Conservation (phyloP, 2,329 filamentous ascomycete genomes). For the Didymella keratinophila region DNA sequence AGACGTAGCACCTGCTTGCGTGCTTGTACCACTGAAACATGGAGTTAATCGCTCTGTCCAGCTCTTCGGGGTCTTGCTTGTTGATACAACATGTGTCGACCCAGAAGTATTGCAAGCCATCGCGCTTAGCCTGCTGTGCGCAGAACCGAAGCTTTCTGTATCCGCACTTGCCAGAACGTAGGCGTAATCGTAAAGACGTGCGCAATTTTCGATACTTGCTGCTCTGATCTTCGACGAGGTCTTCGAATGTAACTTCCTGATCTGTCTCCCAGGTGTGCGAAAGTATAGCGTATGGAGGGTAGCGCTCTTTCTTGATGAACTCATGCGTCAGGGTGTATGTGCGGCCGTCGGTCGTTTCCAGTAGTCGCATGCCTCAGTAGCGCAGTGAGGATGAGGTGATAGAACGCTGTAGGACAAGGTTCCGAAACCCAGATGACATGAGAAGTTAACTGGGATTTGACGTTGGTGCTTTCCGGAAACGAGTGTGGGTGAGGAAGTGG, state of each 20-base stretch:
- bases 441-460: neutral
- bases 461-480: too few species aligned
- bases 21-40: slow-evolving; percentile 33
- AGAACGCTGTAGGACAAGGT: neutral
- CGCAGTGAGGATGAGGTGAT: neutral
- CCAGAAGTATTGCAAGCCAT: slow-evolving; percentile 24
- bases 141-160: slow-evolving; percentile 28
- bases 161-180: slow-evolving; percentile 1
- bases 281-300: slow-evolving; percentile 27
- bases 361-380: slow-evolving; percentile 19
- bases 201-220: neutral
- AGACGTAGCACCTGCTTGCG: slow-evolving; percentile 28
- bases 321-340: slow-evolving; percentile 16
- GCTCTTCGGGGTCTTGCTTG: slow-evolving; percentile 20
- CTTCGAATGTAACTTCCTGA: slow-evolving; percentile 23
- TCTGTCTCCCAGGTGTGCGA: slow-evolving; percentile 26
- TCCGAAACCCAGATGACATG: neutral
- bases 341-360: slow-evolving; percentile 17
- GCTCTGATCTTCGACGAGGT: slow-evolving; percentile 10
- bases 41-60: slow-evolving; percentile 27
- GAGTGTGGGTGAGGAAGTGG: neutral
- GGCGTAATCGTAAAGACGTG: neutral
- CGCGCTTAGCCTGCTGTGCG: slow-evolving; percentile 19
- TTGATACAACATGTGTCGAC: slow-evolving; percentile 33
- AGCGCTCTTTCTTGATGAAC: neutral